Evolutionary conservation across 805 yeast species (phyloP).

Genomic region (Pichia heedii): DNA sequence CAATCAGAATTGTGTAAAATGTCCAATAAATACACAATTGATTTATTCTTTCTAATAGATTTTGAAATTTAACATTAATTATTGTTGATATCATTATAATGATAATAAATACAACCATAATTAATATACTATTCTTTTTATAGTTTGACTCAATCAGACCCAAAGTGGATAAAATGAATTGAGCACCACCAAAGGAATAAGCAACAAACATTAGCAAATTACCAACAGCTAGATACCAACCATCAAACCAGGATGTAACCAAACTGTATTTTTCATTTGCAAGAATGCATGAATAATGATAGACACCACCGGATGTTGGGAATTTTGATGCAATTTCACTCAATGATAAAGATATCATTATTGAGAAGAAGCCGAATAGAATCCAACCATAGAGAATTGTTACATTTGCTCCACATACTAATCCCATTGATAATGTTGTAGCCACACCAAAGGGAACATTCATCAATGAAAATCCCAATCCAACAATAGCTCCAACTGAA

Average conservation of each 20-base stretch:
- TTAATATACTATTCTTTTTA: constrained; percentile 45
- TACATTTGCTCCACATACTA: constrained; percentile 69
- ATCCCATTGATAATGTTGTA: constrained; percentile 60
- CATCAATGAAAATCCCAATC: constrained; percentile 73
- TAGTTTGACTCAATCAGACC: constrained; percentile 53
- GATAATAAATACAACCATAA: constrained; percentile 46
- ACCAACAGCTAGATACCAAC: constrained; percentile 67
- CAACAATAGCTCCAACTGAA: constrained; percentile 62
- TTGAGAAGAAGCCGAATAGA: constrained; percentile 51
- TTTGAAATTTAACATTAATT: constrained; percentile 52
- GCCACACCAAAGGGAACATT: constrained; percentile 76
- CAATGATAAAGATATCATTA: constrained; percentile 59
- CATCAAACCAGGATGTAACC: constrained; percentile 65
- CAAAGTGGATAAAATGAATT: constrained; percentile 56
- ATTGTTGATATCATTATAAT: constrained; percentile 53
- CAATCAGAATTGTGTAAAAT: constrained; percentile 56
- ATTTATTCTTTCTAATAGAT: constrained; percentile 53
- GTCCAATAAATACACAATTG: constrained; percentile 70
- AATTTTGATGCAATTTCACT: constrained; percentile 73
- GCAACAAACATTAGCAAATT: constrained; percentile 73
- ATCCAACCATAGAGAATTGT: constrained; percentile 73
- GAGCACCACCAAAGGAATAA: constrained; percentile 68
- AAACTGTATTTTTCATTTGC: constrained; percentile 50
- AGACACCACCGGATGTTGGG: constrained; percentile 69
- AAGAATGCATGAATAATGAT: constrained; percentile 67